Base-by-base conservation (phyloP, 345 rosid genomes). In the Eutrema heterophyllum region DNA sequence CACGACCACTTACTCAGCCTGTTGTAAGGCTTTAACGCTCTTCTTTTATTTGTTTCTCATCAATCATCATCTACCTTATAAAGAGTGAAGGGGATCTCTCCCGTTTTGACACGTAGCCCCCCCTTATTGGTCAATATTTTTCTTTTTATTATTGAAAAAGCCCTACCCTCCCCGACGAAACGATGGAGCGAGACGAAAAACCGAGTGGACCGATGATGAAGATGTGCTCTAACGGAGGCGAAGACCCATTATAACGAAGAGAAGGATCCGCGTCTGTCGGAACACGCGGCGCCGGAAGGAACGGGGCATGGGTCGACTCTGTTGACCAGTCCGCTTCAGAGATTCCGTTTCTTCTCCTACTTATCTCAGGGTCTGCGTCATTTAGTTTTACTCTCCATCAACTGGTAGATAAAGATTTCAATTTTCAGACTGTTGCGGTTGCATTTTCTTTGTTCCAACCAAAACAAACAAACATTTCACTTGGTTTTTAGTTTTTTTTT, bases 291-390 rank as follows among this genome's bases (percentile, higher is more conserved):
- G 76, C 41, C 55, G 27, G 32, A 8, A 41, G 32, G 64, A 54
- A 57, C 54, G 40, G 68, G 62, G 6, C n/a, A 71, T 71, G 76
- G 62, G 50, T 57, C 72, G 68, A 14, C 72, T 70, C 53, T 70
- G 40, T 7, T 46, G 39, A 50, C 71, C 16, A 77, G 26, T 48
- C 45, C 39, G 56, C 41, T 70, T 57, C 76, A 50, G 50, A 50
- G 72, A 40, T 33, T 58, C 9, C 73, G 68, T 72, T 65, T 64
- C 57, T 58, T 58, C 77, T 65, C 68, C 33, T 49, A 43, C 51
- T 51, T 51, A 33, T 13, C 55, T 59, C 64, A 71, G 77, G 81
- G 71, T 53, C 50, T 75, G 10, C 27, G 15, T 29, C 1, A 7
- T 35, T 4, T 32, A 10, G 27, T 39, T 9, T 21, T 21, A 4